Base-by-base conservation (phyloP, 371 early-diverging fungal genomes). In the Mortierella sp. region DNA sequence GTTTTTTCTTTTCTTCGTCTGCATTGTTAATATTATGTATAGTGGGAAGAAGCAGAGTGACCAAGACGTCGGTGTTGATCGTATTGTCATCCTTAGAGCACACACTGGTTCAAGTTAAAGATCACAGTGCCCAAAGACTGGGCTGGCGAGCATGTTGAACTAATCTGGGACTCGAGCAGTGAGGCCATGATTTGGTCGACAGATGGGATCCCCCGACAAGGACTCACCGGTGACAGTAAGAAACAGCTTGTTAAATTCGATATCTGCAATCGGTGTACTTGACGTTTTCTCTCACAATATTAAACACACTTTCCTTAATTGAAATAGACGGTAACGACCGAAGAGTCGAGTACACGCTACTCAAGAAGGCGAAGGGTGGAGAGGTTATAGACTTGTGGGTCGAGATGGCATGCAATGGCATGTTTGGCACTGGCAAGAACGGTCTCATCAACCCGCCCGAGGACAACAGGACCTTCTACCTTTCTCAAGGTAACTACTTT, bases 381-480 rank as follows among this genome's bases (percentile, higher is more conserved):
- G 94, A 96, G 71, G 84, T 83, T 24, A 90, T 92, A 68, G 89
- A 92, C 11, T 92, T 98, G 73, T 97, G 94, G 80, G 88, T 98
- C 70, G 99, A 98, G 79, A 93, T 96, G 46, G 98, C 97, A 1
- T 97, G 97, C 84, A 99, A 99, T 87, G 96, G 96, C 51, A 92
- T 98, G 94, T 97, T 97, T 91, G 98, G 99, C 48, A 91, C 93
- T 54, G 97, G 95, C 24, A 83, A 82, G 8, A 89, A 90, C 56
- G 84, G 51, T 5, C 77, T 87, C 51, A 93, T 95, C 63, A 92
- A 92, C 70, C 95, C 97, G 0, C 96, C 97, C 0, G 89, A 95
- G 21, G 92, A 92, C 8, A 88, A 96, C 82, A 89, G 94, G 7
- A 74, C 75, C 29, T 95, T 90, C 32, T 14, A 32, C 18, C 77